Conservation (phyloP, 768 basidiomycete genomes). For the Chalciporus sphaerocephalus region DNA sequence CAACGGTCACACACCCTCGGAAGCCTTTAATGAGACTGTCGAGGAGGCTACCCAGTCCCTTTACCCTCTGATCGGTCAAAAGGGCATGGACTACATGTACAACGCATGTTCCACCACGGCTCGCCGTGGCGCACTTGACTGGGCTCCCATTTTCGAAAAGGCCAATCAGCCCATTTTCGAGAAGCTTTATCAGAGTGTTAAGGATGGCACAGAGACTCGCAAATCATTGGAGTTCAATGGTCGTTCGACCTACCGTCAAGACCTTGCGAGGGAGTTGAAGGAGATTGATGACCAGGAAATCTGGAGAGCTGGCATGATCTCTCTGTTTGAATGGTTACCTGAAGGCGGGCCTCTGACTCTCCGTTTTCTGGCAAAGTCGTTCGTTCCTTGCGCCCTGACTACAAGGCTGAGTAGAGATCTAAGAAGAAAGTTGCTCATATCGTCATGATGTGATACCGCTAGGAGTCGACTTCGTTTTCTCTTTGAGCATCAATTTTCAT, state of each 20-base stretch:
- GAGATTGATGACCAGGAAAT: slow-evolving; percentile 99
- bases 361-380: slow-evolving; percentile 70
- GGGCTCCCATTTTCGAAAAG: slow-evolving; percentile 95
- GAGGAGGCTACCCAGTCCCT: slow-evolving; percentile 99
- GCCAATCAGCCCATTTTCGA: slow-evolving; percentile 94
- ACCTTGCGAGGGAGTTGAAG: slow-evolving; percentile 86
- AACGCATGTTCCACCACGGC: slow-evolving; percentile 98
- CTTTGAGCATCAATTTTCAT: slow-evolving; percentile 9
- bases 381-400: slow-evolving; percentile 81
- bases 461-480: neutral
- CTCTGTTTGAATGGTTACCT: neutral
- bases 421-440: neutral
- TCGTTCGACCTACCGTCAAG: slow-evolving; percentile 85
- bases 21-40: slow-evolving; percentile 99
- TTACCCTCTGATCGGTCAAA: slow-evolving; percentile 92
- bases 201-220: slow-evolving; percentile 94
- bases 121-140: slow-evolving; percentile 97
- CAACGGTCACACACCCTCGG: slow-evolving; percentile 95
- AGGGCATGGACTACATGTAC: slow-evolving; percentile 99
- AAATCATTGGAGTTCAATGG: slow-evolving; percentile 96
- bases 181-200: slow-evolving; percentile 90
- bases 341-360: slow-evolving; percentile 5
- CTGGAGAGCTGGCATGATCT: slow-evolving; percentile 80
- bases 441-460: slow-evolving; percentile 7
- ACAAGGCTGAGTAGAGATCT: slow-evolving; percentile 55